Base-by-base conservation (phyloP, 208 protist species). In the Phytomonas francai region DNA sequence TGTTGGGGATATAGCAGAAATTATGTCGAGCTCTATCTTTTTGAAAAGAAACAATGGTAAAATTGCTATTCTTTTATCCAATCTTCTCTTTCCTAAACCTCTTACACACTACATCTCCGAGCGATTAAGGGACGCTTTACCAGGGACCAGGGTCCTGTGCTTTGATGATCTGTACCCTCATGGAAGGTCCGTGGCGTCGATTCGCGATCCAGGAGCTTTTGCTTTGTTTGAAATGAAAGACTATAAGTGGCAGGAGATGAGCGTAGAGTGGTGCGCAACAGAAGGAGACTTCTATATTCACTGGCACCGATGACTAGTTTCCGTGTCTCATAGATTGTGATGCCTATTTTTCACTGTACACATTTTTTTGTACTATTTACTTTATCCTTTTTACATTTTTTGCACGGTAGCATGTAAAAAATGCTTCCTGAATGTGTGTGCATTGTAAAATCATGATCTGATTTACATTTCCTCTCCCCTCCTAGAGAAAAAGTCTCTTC, bases 151-250 rank as follows among this genome's bases (percentile, higher is more conserved):
- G 51, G 78, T 94, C n/a, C 65, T 94, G n/a, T 87, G 81, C 67
- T 85, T 91, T 31, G 83, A 89, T 32, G 88, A 94, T 45, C 36
- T 94, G 33, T 94, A 91, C 57, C 88, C 88, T 1, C 88, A 94
- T 65, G 68, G 74, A 16, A 81, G 88, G 33, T 78, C 76, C 0
- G 77, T 94, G 0, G 80, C 85, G 0, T 65, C 58, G 8, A 33
- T 85, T 14, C 82, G 88, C 4, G 88, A 94, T 71, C 85, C 88
- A 2, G 88, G 90, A 34, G 85, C 83, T 2, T 94, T 91, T 39
- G 79, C 70, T n/a, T 78, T 71, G 60, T 94, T 94, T 67, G 67
- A 74, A 30, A 91, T 94, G 77, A 36, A 59, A 9, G 88, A 94
- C 68, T 94, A 87, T 51, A 67, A 66, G 30, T 94, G 88, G 88